These are phyloP conservation scores for Debaryomyces hansenii DNA, from an alignment of 805 yeast genomes.

Conservation along the genomic window DNA sequence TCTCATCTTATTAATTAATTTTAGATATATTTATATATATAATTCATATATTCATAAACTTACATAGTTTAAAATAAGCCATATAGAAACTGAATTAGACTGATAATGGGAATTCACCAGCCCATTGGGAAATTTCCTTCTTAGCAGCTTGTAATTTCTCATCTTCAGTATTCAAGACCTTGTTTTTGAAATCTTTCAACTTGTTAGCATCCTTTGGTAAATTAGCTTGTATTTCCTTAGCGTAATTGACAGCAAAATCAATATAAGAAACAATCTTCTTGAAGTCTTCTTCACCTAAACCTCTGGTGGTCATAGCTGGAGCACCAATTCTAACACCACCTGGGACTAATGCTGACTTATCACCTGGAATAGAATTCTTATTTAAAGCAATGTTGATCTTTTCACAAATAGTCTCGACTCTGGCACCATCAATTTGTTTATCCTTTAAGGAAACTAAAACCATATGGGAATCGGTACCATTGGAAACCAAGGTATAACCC, in stretches of 20 bases:
- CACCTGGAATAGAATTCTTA: constrained; percentile 96
- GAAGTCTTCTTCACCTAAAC: constrained; percentile 77
- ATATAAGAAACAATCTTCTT: constrained; percentile 77
- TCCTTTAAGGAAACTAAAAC: constrained; percentile 80
- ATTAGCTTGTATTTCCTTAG: constrained; percentile 70
- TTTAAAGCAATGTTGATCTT: constrained; percentile 90
- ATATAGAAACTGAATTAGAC: constrained; percentile 17
- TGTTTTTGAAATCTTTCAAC: constrained; percentile 92
- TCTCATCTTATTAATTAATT: constrained; percentile 15
- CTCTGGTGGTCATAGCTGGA: constrained; percentile 98
- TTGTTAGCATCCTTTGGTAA: constrained; percentile 92
- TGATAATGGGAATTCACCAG: constrained; percentile 74
- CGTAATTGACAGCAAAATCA: constrained; percentile 74
- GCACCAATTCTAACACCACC: constrained; percentile 97
- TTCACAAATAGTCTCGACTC: constrained; percentile 88
- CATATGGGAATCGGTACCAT: constrained; percentile 95
- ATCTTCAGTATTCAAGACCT: constrained; percentile 68
- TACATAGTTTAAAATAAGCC: neutral
- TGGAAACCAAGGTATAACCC: constrained; percentile 80
- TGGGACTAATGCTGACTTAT: constrained; percentile 92
- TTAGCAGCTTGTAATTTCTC: constrained; percentile 63
- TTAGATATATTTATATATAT: neutral
- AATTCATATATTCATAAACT: constrained; percentile 1
- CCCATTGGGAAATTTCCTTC: constrained; percentile 86
- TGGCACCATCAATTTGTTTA: constrained; percentile 88